Evolutionary conservation across 1,139 yeast genomes (phyloP).

Genomic region (Pichia sp.): DNA sequence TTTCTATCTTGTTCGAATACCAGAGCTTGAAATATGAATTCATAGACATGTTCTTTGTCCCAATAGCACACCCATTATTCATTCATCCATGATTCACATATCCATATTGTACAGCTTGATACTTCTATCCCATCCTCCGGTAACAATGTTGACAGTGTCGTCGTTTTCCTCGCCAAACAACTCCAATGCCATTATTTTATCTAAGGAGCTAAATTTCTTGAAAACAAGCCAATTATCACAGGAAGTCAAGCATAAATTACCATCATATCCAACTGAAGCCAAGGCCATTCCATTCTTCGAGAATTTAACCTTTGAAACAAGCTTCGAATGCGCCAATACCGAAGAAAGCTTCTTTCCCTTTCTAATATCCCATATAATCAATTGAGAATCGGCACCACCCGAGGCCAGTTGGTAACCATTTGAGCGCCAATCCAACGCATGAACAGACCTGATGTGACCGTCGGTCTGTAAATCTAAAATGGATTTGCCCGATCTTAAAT

Average conservation of each 20-base stretch:
- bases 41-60: no score
- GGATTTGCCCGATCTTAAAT: constrained; percentile 68
- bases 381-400: constrained; percentile 76
- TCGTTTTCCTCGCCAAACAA: constrained; percentile 35
- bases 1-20: no score
- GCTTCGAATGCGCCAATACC: constrained; percentile 70
- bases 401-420: constrained; percentile 74
- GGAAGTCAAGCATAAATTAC: constrained; percentile 53
- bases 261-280: constrained; percentile 66
- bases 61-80: no score
- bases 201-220: constrained; percentile 48
- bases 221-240: constrained; percentile 66
- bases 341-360: constrained; percentile 32
- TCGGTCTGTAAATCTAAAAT: constrained; percentile 46
- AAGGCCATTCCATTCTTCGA: constrained; percentile 36
- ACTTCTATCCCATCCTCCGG: constrained; percentile 82
- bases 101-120: constrained; percentile 43
- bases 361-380: constrained; percentile 85
- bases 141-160: constrained; percentile 34
- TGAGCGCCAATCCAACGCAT: constrained; percentile 65
- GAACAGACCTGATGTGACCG: constrained; percentile 62
- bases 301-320: constrained; percentile 63
- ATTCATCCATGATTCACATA: no score
- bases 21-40: no score
- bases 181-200: constrained; percentile 58